These are phyloP conservation scores for Euphorbia lathyris DNA, from an alignment of 345 rosid species.

Conservation along the genomic window DNA sequence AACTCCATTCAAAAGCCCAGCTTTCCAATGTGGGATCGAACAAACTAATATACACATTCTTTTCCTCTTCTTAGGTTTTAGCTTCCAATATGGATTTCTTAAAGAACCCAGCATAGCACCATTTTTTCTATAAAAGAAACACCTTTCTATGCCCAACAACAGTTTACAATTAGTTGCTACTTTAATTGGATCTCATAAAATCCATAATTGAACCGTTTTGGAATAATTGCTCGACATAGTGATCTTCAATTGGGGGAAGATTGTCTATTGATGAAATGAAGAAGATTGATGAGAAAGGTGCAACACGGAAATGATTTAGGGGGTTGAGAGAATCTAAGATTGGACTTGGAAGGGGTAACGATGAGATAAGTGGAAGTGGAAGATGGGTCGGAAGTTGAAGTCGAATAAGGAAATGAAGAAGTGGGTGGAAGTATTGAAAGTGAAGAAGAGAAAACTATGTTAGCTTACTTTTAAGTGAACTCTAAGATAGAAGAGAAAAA, in stretches of 20 bases:
- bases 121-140: too few species aligned
- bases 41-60: too few species aligned
- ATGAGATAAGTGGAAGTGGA: neutral
- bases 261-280: constrained; percentile 11
- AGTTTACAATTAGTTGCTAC: constrained; percentile 66
- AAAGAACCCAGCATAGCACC: too few species aligned
- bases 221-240: constrained; percentile 46
- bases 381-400: neutral
- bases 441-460: constrained; percentile 12
- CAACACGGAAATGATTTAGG: neutral
- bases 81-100: too few species aligned
- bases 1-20: too few species aligned
- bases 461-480: neutral
- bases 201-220: constrained; percentile 65
- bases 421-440: constrained; percentile 2
- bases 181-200: constrained; percentile 54
- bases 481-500: neutral
- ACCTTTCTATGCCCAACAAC: constrained; percentile 66
- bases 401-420: constrained; percentile 4
- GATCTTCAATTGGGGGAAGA: constrained; percentile 37
- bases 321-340: neutral
- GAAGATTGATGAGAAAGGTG: neutral
- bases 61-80: too few species aligned
- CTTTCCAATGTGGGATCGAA: too few species aligned
- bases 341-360: neutral